Percentiles rank a stretch among this genome's conserved stretches.
Evolutionary conservation across 331 rosid species (phyloP).

Genomic region (Quercus phellos): DNA sequence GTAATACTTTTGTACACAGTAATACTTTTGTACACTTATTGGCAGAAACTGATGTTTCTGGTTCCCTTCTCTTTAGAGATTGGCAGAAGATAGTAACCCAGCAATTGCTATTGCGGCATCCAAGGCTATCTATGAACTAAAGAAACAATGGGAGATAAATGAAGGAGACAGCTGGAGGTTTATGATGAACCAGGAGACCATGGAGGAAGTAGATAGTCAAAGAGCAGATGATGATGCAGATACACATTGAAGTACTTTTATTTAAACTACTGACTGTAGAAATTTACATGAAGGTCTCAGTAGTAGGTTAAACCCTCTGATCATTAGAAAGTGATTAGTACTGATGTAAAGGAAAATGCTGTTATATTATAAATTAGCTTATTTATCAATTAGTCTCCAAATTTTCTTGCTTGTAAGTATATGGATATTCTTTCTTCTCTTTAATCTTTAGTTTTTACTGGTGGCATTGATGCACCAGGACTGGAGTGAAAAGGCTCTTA

Average conservation of each 20-base stretch:
- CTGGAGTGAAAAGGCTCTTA: no score
- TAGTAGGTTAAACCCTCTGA: slow-evolving; percentile 45
- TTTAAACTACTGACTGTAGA: slow-evolving; percentile 23
- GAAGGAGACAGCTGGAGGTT: slow-evolving; percentile 96
- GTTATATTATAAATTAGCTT: neutral
- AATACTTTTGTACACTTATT: neutral
- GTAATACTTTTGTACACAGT: slow-evolving; percentile 1
- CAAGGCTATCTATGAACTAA: slow-evolving; percentile 80
- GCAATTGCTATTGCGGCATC: slow-evolving; percentile 82
- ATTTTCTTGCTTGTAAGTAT: neutral
- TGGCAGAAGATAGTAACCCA: slow-evolving; percentile 79
- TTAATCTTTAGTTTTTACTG: no score
- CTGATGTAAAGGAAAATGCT: slow-evolving; percentile 18
- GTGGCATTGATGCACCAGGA: no score
- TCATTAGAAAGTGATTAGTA: slow-evolving; percentile 24
- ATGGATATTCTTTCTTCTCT: neutral
- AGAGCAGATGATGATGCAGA: slow-evolving; percentile 37
- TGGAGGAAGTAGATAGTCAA: slow-evolving; percentile 34
- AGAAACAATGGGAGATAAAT: slow-evolving; percentile 90
- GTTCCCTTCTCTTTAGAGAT: slow-evolving; percentile 53
- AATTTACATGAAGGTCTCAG: slow-evolving; percentile 30
- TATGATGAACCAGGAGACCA: slow-evolving; percentile 50
- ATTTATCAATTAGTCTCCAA: neutral
- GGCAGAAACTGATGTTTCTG: slow-evolving; percentile 11
- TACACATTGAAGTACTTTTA: slow-evolving; percentile 23